Conservation (phyloP, 768 basidiomycete species). For the Flagelloscypha sp. region DNA sequence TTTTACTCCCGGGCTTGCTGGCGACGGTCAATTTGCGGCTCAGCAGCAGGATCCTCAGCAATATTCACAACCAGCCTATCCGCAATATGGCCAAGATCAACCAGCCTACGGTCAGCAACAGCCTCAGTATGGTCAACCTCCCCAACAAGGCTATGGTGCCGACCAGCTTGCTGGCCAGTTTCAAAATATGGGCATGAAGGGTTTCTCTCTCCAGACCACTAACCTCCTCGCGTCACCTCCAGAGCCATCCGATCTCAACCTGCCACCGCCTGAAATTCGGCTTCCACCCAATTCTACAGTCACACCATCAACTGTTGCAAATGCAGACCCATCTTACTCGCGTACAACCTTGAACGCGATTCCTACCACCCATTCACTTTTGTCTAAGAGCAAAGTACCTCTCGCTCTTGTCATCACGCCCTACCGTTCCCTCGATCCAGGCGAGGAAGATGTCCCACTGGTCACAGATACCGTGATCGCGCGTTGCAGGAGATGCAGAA, state of each 20-base stretch:
- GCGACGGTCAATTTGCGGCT: constrained; percentile 56
- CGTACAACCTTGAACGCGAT: constrained; percentile 88
- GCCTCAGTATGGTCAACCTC: constrained; percentile 29
- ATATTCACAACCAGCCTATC: no score
- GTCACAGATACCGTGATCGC: constrained; percentile 93
- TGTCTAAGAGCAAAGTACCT: constrained; percentile 87
- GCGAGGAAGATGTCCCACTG: constrained; percentile 79
- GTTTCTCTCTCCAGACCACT: constrained; percentile 72
- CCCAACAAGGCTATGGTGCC: constrained; percentile 23
- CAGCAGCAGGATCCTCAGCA: constrained; percentile 47
- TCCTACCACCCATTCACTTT: constrained; percentile 79
- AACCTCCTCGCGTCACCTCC: constrained; percentile 92
- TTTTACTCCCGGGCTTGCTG: constrained; percentile 79
- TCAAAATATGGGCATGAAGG: constrained; percentile 80
- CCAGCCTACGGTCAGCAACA: constrained; percentile 42
- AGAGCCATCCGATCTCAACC: constrained; percentile 76
- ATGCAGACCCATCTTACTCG: constrained; percentile 88
- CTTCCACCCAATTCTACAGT: constrained; percentile 80
- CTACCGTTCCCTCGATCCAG: constrained; percentile 78
- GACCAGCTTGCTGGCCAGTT: constrained; percentile 78
- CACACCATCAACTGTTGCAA: constrained; percentile 69
- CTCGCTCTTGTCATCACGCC: constrained; percentile 85
- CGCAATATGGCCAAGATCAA: constrained; percentile 35
- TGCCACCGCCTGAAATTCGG: constrained; percentile 82
- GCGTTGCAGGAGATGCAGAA: constrained; percentile 89